Evolutionary conservation across 768 basidiomycete genomes (phyloP).

Genomic region (Baorangia bicolor): DNA sequence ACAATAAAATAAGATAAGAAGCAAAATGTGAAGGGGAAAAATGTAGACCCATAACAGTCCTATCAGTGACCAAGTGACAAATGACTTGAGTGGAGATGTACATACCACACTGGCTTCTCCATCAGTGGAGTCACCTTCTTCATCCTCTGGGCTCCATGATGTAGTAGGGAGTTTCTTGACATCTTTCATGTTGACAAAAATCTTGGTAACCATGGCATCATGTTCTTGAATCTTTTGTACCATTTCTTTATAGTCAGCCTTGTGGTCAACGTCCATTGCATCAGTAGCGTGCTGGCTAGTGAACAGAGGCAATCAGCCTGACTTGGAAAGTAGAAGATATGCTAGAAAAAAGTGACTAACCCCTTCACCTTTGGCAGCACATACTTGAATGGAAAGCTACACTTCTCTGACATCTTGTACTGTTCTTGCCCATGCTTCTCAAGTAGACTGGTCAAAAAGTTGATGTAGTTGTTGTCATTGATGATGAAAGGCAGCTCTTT

Average conservation of each 20-base stretch:
- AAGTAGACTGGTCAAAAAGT: constrained; percentile 2
- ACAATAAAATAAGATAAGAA: no score
- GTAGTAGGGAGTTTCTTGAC: not conserved
- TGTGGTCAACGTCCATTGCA: constrained; percentile 9
- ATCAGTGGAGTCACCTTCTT: no score
- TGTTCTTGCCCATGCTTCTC: constrained; percentile 6
- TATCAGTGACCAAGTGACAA: no score
- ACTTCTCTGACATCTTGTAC: constrained; percentile 25
- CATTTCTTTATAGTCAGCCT: constrained; percentile 14
- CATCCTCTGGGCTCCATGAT: no score
- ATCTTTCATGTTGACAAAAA: constrained; percentile 6
- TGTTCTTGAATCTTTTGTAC: constrained; percentile 3
- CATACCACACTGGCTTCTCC: no score
- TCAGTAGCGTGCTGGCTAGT: not conserved
- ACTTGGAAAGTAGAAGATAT: not conserved
- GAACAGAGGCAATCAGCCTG: no score
- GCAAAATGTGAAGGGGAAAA: no score
- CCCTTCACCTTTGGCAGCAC: not conserved
- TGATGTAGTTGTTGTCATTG: not conserved
- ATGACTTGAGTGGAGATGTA: no score
- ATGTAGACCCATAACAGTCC: no score
- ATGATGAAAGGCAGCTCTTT: not conserved
- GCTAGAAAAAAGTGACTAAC: not conserved
- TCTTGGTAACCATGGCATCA: not conserved
- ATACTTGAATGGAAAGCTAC: constrained; percentile 9